These are phyloP conservation scores for Luzula sylvatica DNA, from an alignment of 176 grass and related monocot genomes.

Conservation along the genomic window DNA sequence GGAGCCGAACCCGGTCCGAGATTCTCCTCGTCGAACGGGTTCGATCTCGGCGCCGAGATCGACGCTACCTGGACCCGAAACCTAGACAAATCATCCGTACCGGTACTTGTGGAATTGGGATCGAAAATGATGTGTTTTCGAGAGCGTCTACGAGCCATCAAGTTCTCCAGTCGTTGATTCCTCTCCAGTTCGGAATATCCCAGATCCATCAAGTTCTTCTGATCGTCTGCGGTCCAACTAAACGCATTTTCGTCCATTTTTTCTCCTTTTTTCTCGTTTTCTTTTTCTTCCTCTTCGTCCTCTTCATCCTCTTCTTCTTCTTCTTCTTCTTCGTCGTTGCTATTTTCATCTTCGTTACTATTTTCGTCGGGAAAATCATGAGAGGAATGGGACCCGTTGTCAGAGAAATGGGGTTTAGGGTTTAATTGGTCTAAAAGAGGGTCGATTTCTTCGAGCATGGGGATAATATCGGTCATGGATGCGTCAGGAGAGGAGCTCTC, in stretches of 20 bases:
- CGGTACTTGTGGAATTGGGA: constrained; percentile 29
- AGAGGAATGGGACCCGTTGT: constrained; percentile 44
- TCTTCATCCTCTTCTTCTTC: too few species aligned
- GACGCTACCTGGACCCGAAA: constrained; percentile 39
- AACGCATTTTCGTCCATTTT: constrained; percentile 42
- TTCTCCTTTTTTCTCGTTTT: constrained; percentile 33
- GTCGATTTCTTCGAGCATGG: constrained; percentile 77
- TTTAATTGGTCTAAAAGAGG: constrained; percentile 43
- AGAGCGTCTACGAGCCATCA: constrained; percentile 77
- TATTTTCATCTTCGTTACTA: constrained; percentile 30
- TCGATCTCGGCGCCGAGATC: constrained; percentile 55
- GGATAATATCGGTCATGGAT: constrained; percentile 69
- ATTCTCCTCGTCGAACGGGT: constrained; percentile 74
- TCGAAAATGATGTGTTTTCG: constrained; percentile 72
- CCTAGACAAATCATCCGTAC: constrained; percentile 35
- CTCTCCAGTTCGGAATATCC: constrained; percentile 90
- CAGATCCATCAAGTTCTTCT: constrained; percentile 90
- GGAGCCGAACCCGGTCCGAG: constrained; percentile 78
- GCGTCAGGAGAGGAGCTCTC: constrained; percentile 72
- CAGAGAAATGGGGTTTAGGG: constrained; percentile 31
- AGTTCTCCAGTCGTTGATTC: constrained; percentile 77
- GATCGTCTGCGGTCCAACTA: constrained; percentile 86
- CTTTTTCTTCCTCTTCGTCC: constrained; percentile 38
- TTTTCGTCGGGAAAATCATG: constrained; percentile 46
- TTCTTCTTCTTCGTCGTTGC: constrained; percentile 5